Percentiles rank a stretch among this genome's conserved stretches.
Evolutionary conservation across 495 filamentous ascomycete species (phyloP).

Genomic region (Chaetomidium leptoderma): DNA sequence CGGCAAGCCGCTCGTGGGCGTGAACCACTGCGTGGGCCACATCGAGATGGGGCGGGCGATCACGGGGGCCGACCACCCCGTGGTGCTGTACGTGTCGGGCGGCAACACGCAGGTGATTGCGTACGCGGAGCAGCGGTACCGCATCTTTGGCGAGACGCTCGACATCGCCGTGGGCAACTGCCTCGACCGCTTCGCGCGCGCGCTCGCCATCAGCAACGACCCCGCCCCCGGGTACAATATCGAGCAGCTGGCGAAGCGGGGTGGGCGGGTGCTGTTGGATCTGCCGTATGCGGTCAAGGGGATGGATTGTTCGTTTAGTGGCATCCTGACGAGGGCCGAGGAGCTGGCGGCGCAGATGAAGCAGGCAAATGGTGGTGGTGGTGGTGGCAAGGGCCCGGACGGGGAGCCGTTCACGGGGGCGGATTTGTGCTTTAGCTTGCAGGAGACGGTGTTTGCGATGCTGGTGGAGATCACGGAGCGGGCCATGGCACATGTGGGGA

Average conservation of each 20-base stretch:
- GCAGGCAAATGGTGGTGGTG: no score
- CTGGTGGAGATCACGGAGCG: slow-evolving; percentile 97
- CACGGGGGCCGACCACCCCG: slow-evolving; percentile 85
- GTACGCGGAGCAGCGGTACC: slow-evolving; percentile 87
- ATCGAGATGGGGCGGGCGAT: slow-evolving; percentile 98
- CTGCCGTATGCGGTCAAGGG: slow-evolving; percentile 95
- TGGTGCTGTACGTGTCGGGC: slow-evolving; percentile 92
- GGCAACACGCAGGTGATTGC: slow-evolving; percentile 98
- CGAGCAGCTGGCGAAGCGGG: slow-evolving; percentile 87
- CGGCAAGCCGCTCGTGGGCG: slow-evolving; percentile 81
- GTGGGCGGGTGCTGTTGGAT: slow-evolving; percentile 62
- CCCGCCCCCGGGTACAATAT: slow-evolving; percentile 97
- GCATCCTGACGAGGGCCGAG: slow-evolving; percentile 81
- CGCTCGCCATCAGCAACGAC: slow-evolving; percentile 86
- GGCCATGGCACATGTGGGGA: slow-evolving; percentile 96
- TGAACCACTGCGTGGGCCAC: slow-evolving; percentile 97
- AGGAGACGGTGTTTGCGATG: slow-evolving; percentile 95
- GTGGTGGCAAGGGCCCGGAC: slow-evolving; percentile 34
- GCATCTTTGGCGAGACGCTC: slow-evolving; percentile 95
- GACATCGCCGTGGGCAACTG: slow-evolving; percentile 98
- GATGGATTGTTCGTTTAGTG: slow-evolving; percentile 95
- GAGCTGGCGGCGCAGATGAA: slow-evolving; percentile 62
- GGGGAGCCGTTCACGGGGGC: slow-evolving; percentile 62
- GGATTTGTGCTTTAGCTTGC: slow-evolving; percentile 88
- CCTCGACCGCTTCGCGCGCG: slow-evolving; percentile 90